Evolutionary conservation across 2,329 filamentous ascomycete genomes (phyloP).

Genomic region (Pseudogymnoascus sp.): DNA sequence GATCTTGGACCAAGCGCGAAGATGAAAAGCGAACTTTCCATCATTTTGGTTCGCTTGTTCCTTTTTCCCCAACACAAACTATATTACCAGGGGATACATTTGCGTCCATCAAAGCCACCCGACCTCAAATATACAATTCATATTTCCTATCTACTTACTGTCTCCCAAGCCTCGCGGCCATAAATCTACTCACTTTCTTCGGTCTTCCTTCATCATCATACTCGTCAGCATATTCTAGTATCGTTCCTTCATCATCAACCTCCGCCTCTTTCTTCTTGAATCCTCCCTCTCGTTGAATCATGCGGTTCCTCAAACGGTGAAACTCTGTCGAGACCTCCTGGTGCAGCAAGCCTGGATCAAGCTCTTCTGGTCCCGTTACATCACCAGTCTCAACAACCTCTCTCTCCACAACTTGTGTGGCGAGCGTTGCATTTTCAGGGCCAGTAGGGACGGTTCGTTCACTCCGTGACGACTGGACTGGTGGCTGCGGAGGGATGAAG

Average conservation of each 20-base stretch:
- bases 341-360: conserved; percentile 66
- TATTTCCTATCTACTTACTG: conserved; percentile 33
- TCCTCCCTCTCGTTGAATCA: conserved; percentile 77
- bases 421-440: conserved; percentile 46
- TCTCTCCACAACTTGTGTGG: conserved; percentile 54
- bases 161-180: conserved; percentile 58
- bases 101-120: not conserved
- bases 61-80: not conserved
- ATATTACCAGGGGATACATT: not conserved
- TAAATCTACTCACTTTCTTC: conserved; percentile 66
- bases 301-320: conserved; percentile 71
- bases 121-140: conserved; percentile 18
- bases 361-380: conserved; percentile 51
- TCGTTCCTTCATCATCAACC: not conserved
- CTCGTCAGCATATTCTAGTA: conserved; percentile 8
- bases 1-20: conserved; percentile 52
- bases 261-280: conserved; percentile 55
- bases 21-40: conserved; percentile 37
- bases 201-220: conserved; percentile 53
- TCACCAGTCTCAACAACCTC: conserved; percentile 32
- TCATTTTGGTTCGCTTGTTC: conserved; percentile 12
- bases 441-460: conserved; percentile 27
- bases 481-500: conserved; percentile 24
- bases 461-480: conserved; percentile 16
- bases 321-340: conserved; percentile 79